phyloP scores from a whole-genome alignment of 2,329 filamentous ascomycete species.

The Verticillium nonalfalfae region DNA sequence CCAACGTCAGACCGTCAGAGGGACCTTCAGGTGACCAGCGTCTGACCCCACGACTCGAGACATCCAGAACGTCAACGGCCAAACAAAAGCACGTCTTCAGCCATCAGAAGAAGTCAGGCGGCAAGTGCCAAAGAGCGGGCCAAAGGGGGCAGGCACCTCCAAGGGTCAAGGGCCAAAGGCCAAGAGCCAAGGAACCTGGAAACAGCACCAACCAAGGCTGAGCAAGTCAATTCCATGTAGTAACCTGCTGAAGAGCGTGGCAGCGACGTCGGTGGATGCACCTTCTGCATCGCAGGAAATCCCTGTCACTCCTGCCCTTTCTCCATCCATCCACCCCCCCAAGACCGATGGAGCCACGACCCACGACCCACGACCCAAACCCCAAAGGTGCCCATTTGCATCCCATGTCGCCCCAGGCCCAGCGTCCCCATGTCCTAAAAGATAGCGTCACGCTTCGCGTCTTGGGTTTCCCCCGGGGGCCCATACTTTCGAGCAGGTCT shows the following conservation, averaged over 20 bases:
- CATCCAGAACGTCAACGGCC: background rate
- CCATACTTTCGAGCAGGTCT: background rate
- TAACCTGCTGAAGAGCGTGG: background rate
- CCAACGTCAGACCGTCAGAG: background rate
- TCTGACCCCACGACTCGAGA: background rate
- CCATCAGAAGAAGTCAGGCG: background rate
- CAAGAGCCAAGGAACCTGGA: no score
- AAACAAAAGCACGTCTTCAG: background rate
- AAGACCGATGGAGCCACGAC: background rate
- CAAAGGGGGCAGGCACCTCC: background rate
- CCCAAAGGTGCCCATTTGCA: background rate
- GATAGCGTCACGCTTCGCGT: background rate
- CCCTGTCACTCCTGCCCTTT: background rate
- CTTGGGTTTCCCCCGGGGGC: background rate
- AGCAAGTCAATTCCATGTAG: background rate
- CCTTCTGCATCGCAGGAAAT: background rate
- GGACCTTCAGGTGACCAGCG: background rate
- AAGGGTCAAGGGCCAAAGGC: background rate
- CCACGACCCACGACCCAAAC: background rate
- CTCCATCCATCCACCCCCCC: background rate
- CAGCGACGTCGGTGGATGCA: background rate
- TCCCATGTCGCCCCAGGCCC: background rate
- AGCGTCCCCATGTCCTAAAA: background rate
- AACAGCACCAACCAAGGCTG: background rate
- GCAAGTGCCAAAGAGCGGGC: background rate